Percentiles rank a stretch among this genome's conserved stretches.
These are phyloP conservation scores for Diospyros kaki DNA, from an alignment of 148 eudicot genomes.

Conservation along the genomic window DNA sequence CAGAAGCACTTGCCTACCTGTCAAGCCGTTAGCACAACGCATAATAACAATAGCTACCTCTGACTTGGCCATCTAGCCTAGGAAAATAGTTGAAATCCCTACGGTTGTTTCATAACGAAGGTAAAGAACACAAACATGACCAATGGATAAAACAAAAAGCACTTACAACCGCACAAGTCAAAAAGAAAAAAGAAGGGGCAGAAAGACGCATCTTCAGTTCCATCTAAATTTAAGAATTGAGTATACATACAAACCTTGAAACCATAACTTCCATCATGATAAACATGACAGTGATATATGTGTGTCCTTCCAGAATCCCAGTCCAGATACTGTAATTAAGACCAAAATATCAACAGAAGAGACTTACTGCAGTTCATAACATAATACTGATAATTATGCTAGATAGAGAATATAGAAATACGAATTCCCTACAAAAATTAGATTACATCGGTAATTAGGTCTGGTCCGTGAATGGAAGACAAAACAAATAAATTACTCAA, in stretches of 20 bases:
- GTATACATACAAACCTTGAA: conserved; percentile 47
- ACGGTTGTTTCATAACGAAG: background rate
- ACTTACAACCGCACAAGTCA: background rate
- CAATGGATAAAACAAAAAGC: too few species aligned
- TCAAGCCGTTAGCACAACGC: background rate
- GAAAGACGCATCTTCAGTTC: background rate
- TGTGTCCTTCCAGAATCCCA: conserved; percentile 59
- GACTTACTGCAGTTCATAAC: background rate
- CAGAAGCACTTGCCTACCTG: too few species aligned
- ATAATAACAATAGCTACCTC: background rate
- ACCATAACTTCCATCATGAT: conserved; percentile 41
- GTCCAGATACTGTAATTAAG: conserved; percentile 33
- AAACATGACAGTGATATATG: conserved; percentile 54
- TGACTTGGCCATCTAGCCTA: background rate
- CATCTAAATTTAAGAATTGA: background rate
- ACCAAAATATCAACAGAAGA: conserved; percentile 6
- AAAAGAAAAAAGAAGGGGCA: background rate
- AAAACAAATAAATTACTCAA: too few species aligned
- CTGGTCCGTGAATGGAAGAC: too few species aligned
- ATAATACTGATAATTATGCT: background rate
- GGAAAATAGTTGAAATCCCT: background rate
- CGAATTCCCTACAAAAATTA: too few species aligned
- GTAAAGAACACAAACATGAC: background rate
- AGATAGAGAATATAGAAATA: background rate
- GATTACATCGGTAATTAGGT: too few species aligned